Percentiles rank a stretch among this genome's conserved stretches.
phyloP scores from a whole-genome alignment of 495 filamentous ascomycete genomes.

The Ascodesmis nigricans region DNA sequence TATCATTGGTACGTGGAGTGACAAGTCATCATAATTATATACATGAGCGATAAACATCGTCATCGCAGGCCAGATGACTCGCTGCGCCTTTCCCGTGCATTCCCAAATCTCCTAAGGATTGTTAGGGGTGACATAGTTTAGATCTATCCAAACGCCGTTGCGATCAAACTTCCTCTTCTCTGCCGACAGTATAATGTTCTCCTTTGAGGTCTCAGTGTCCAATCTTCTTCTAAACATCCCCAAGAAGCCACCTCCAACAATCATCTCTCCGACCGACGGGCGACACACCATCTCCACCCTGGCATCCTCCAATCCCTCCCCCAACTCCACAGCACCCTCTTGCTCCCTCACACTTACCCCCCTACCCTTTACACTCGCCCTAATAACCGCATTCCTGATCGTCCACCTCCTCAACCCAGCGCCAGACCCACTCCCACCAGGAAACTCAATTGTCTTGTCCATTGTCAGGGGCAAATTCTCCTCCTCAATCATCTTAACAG shows the following conservation, averaged over 20 bases:
- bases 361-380: conserved; percentile 20
- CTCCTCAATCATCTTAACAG: conserved; percentile 31
- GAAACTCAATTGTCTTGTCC: conserved; percentile 42
- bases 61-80: too few species aligned
- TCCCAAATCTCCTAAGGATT: neutral
- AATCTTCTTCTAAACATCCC: conserved; percentile 37
- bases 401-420: conserved; percentile 42
- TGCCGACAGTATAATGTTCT: too few species aligned
- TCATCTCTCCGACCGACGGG: conserved; percentile 39
- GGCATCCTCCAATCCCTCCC: conserved; percentile 4
- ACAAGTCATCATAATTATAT: too few species aligned
- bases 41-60: too few species aligned
- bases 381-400: conserved; percentile 30
- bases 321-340: conserved; percentile 2
- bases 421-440: conserved; percentile 29
- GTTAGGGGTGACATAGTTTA: neutral
- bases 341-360: conserved; percentile 1
- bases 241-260: conserved; percentile 50
- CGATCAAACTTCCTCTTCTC: neutral
- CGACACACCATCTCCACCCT: conserved; percentile 37
- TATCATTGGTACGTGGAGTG: too few species aligned
- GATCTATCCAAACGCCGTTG: neutral
- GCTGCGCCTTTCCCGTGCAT: neutral
- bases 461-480: conserved; percentile 33
- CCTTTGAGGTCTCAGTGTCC: too few species aligned